Evolutionary conservation across 2,329 filamentous ascomycete genomes (phyloP).

Genomic region (Fusarium vanettenii): DNA sequence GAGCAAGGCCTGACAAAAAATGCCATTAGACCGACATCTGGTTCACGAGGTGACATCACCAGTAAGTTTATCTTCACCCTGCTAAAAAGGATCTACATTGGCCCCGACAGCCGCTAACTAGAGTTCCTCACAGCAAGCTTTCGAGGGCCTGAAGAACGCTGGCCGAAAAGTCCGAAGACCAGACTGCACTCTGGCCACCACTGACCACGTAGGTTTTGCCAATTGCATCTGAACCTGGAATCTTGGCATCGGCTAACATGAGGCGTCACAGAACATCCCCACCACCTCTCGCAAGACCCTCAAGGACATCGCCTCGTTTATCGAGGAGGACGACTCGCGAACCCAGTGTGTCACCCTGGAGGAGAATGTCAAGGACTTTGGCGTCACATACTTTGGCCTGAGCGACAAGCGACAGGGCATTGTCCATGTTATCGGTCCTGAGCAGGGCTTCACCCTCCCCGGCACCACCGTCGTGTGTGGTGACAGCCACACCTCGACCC

Average conservation of each 20-base stretch:
- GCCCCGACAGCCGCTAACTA: constrained; percentile 28
- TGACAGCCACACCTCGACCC: constrained; percentile 97
- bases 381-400: constrained; percentile 96
- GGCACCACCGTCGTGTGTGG: constrained; percentile 97
- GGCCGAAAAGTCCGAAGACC: constrained; percentile 88
- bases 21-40: constrained; percentile 81
- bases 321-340: constrained; percentile 93
- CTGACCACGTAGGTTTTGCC: constrained; percentile 82
- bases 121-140: constrained; percentile 78
- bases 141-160: constrained; percentile 93
- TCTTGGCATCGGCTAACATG: constrained; percentile 27
- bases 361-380: constrained; percentile 96
- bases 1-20: constrained; percentile 16
- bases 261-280: constrained; percentile 80
- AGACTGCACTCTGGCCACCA: constrained; percentile 96
- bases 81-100: constrained; percentile 6
- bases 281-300: constrained; percentile 91
- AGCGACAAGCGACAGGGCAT: constrained; percentile 98
- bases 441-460: constrained; percentile 98
- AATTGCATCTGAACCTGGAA: not conserved
- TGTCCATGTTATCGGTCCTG: constrained; percentile 97
- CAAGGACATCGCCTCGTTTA: constrained; percentile 93
- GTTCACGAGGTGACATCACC: constrained; percentile 99
- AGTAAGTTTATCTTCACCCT: constrained; percentile 61
- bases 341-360: constrained; percentile 96